Evolutionary conservation across 2,329 filamentous ascomycete species (phyloP).

Genomic region (Alternaria sp.): DNA sequence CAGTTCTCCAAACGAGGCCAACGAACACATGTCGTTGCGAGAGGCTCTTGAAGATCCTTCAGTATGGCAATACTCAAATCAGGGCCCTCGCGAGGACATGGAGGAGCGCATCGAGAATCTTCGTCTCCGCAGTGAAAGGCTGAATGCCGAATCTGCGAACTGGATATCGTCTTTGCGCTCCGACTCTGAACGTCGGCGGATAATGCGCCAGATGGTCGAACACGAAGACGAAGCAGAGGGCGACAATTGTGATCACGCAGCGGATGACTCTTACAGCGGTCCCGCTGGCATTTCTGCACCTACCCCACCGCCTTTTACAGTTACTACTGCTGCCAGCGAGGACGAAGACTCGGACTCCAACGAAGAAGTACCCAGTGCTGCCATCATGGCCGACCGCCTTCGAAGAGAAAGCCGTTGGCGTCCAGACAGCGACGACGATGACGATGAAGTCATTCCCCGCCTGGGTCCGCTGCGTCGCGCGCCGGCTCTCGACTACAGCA

Average conservation of each 20-base stretch:
- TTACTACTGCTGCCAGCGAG: slow-evolving; percentile 46
- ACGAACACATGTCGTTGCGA: slow-evolving; percentile 40
- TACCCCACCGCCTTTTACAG: slow-evolving; percentile 50
- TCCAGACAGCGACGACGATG: slow-evolving; percentile 46
- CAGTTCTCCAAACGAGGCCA: slow-evolving; percentile 28
- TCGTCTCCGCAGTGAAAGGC: slow-evolving; percentile 23
- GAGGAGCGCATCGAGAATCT: slow-evolving; percentile 37
- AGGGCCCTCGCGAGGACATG: slow-evolving; percentile 31
- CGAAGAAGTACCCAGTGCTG: slow-evolving; percentile 47
- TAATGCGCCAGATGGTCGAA: slow-evolving; percentile 21
- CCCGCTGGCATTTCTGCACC: slow-evolving; percentile 42
- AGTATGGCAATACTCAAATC: slow-evolving; percentile 39
- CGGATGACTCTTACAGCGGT: slow-evolving; percentile 25
- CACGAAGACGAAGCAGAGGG: slow-evolving; percentile 29
- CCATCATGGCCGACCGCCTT: slow-evolving; percentile 49
- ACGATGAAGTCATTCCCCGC: slow-evolving; percentile 38
- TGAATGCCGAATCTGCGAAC: slow-evolving; percentile 14
- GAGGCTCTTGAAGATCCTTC: slow-evolving; percentile 46
- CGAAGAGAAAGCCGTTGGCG: slow-evolving; percentile 48
- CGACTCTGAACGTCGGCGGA: slow-evolving; percentile 15
- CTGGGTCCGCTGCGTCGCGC: slow-evolving; percentile 31
- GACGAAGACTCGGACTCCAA: slow-evolving; percentile 43
- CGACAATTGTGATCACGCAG: slow-evolving; percentile 42
- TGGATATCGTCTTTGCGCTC: slow-evolving; percentile 17
- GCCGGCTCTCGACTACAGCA: slow-evolving; percentile 28